A percentile compares a stretch with the other conserved stretches of the same genome.
Evolutionary conservation across 179 eudicot genomes (phyloP).

Genomic region (Corrigiola litoralis): DNA sequence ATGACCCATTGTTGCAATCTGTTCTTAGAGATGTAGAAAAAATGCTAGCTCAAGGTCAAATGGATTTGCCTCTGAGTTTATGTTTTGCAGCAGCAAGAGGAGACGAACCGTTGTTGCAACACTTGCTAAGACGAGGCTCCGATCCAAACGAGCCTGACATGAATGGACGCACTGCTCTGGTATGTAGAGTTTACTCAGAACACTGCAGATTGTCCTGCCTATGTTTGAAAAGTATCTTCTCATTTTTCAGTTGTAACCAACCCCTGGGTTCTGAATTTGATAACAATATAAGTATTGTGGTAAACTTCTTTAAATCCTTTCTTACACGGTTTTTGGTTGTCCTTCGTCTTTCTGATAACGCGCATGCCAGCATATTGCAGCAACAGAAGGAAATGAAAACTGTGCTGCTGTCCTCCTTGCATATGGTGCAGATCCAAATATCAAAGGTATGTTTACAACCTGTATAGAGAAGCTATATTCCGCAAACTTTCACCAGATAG

Average conservation of each 20-base stretch:
- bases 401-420: constrained; percentile 52
- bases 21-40: constrained; percentile 50
- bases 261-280: neutral
- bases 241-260: too few relatives aligned
- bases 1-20: constrained; percentile 45
- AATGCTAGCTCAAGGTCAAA: constrained; percentile 67
- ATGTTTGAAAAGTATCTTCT: neutral
- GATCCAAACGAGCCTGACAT: constrained; percentile 67
- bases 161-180: constrained; percentile 69
- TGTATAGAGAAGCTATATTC: too few relatives aligned
- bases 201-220: neutral
- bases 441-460: constrained; percentile 49
- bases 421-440: constrained; percentile 65
- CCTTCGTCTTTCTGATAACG: neutral
- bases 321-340: neutral
- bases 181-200: constrained; percentile 10
- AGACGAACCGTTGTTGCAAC: constrained; percentile 53
- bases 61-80: constrained; percentile 72
- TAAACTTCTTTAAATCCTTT: neutral
- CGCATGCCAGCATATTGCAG: constrained; percentile 55
- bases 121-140: constrained; percentile 48
- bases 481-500: neutral
- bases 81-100: constrained; percentile 68
- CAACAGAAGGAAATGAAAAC: constrained; percentile 48
- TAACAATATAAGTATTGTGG: neutral